These are phyloP conservation scores for Saccharomycopsis synnaedendra DNA, from an alignment of 805 yeast species.

Conservation along the genomic window DNA sequence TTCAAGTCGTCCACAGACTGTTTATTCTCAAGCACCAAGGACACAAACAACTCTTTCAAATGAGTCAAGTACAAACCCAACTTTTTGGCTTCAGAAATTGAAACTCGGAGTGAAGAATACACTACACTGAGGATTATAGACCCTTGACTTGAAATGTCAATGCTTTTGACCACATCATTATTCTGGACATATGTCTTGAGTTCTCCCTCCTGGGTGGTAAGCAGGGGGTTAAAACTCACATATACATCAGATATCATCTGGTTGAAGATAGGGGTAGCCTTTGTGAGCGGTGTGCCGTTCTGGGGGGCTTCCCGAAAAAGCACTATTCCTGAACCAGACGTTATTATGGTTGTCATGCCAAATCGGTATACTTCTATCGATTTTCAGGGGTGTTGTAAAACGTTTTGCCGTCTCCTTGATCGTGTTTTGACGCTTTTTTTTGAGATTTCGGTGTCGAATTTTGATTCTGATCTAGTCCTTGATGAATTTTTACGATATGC, in stretches of 20 bases:
- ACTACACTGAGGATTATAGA: conserved; percentile 2
- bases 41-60: conserved; percentile 17
- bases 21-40: conserved; percentile 33
- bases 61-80: conserved; percentile 6
- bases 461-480: too few relatives aligned
- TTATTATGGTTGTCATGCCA: conserved; percentile 1
- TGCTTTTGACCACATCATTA: conserved; percentile 11
- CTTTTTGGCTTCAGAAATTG: conserved; percentile 5
- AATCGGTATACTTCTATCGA: too few relatives aligned
- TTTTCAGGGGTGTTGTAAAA: too few relatives aligned
- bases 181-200: conserved; percentile 8
- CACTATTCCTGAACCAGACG: conserved; percentile 14
- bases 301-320: conserved; percentile 5
- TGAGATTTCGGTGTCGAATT: too few relatives aligned
- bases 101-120: conserved; percentile 5
- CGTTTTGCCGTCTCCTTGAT: too few relatives aligned
- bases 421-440: too few relatives aligned
- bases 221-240: conserved; percentile 2
- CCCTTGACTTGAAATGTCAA: conserved; percentile 6
- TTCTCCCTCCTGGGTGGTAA: background rate
- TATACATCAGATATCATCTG: conserved; percentile 8
- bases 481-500: too few relatives aligned
- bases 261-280: conserved; percentile 7
- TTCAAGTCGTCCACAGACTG: conserved; percentile 32
- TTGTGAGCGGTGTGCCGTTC: background rate